phyloP scores from a whole-genome alignment of 768 basidiomycete species.

The Candolleomyces aberdarensis region DNA sequence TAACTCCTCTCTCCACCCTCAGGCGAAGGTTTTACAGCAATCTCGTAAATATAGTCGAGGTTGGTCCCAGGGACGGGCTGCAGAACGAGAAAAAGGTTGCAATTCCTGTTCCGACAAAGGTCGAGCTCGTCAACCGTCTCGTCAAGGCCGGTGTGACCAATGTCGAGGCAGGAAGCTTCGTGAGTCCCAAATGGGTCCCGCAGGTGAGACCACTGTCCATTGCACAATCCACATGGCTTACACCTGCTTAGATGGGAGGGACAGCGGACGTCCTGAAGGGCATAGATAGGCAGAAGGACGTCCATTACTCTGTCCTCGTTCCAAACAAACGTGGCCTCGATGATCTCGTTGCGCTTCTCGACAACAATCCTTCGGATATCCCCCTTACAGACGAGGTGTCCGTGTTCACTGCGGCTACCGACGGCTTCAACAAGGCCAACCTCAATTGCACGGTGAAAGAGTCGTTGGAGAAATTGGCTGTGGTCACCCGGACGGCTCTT shows the following conservation, averaged over 20 bases:
- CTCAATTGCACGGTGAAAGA: constrained; percentile 73
- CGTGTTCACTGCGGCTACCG: constrained; percentile 86
- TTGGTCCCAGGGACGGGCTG: constrained; percentile 87
- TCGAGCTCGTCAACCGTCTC: constrained; percentile 76
- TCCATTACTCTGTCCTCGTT: constrained; percentile 75
- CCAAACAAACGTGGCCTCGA: constrained; percentile 80
- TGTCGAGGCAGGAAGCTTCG: constrained; percentile 88
- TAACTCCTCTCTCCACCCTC: background rate
- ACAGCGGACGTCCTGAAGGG: constrained; percentile 67
- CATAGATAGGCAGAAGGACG: constrained; percentile 44
- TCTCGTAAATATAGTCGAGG: constrained; percentile 75
- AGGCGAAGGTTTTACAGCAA: constrained; percentile 20
- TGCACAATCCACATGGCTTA: background rate
- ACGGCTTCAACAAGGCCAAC: constrained; percentile 83
- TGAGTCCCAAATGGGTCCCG: constrained; percentile 91
- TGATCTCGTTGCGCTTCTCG: constrained; percentile 57
- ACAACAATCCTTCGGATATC: constrained; percentile 31
- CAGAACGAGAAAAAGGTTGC: constrained; percentile 76
- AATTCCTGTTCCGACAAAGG: constrained; percentile 71
- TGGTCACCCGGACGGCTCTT: constrained; percentile 60
- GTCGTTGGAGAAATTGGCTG: constrained; percentile 60
- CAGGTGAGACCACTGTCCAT: constrained; percentile 49
- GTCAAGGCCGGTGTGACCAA: constrained; percentile 60
- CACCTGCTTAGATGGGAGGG: constrained; percentile 72
- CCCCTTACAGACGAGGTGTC: constrained; percentile 79